A percentile compares a stretch with the other conserved stretches of the same genome.
These are phyloP conservation scores for Malassezia furfur DNA, from an alignment of 1,284 basidiomycete species.

Conservation along the genomic window DNA sequence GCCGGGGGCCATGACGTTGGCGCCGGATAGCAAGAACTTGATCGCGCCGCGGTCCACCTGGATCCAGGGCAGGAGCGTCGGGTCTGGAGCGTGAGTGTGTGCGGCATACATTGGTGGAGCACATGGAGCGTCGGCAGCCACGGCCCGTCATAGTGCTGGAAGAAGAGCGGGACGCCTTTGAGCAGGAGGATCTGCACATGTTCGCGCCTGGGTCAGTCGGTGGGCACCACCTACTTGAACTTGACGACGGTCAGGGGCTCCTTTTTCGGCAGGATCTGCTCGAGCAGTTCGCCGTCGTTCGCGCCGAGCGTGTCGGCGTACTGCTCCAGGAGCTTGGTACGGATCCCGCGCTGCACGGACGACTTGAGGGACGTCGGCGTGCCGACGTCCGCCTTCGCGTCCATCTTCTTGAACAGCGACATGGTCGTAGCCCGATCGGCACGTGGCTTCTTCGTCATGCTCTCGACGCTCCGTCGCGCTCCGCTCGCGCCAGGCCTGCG, in stretches of 20 bases:
- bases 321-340: constrained; percentile 68
- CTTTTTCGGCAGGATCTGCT: constrained; percentile 97
- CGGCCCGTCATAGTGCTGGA: constrained; percentile 93
- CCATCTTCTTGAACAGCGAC: constrained; percentile 47
- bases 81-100: constrained; percentile 52
- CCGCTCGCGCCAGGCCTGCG: not conserved
- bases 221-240: constrained; percentile 59
- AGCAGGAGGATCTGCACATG: constrained; percentile 86
- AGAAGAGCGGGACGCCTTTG: constrained; percentile 76
- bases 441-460: constrained; percentile 3
- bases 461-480: not conserved
- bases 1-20: constrained; percentile 61
- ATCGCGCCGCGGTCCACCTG: constrained; percentile 93
- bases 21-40: constrained; percentile 77
- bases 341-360: constrained; percentile 81
- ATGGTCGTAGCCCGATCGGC: constrained; percentile 18
- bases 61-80: constrained; percentile 75
- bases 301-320: constrained; percentile 55
- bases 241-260: constrained; percentile 83
- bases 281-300: constrained; percentile 60
- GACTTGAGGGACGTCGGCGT: constrained; percentile 90
- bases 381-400: constrained; percentile 71
- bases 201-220: constrained; percentile 62
- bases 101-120: constrained; percentile 63
- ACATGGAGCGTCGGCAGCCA: constrained; percentile 78